phyloP scores from a whole-genome alignment of 1,139 yeast species.

The Martiniozyma asiatica region DNA sequence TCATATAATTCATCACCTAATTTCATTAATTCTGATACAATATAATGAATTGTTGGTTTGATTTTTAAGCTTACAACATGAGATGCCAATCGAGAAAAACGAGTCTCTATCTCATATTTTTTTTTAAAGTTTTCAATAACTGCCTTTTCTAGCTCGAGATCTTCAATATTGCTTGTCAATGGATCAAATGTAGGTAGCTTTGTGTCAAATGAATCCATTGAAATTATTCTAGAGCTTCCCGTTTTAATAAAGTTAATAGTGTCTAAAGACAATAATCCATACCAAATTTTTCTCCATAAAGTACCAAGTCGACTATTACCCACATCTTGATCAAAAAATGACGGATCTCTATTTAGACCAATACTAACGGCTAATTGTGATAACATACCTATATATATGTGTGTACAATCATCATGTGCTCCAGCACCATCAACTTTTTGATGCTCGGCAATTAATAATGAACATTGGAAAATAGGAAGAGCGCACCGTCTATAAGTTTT shows the following conservation, averaged over 20 bases:
- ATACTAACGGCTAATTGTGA: constrained; percentile 37
- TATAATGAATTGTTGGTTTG: constrained; percentile 10
- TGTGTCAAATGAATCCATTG: constrained; percentile 28
- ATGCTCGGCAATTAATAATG: constrained; percentile 33
- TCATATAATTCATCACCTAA: constrained; percentile 11
- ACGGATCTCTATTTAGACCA: constrained; percentile 44
- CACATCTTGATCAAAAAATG: constrained; percentile 18
- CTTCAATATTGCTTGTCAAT: constrained; percentile 14
- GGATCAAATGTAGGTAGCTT: constrained; percentile 23
- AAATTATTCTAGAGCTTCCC: constrained; percentile 30
- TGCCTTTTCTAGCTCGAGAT: constrained; percentile 17
- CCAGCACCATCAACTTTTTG: constrained; percentile 30
- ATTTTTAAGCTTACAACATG: constrained; percentile 14
- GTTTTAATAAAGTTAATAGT: constrained; percentile 25
- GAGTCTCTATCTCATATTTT: constrained; percentile 10
- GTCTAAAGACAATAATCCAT: constrained; percentile 30
- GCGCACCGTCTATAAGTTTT: constrained; percentile 35
- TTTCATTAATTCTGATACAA: constrained; percentile 9
- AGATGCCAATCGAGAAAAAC: constrained; percentile 11
- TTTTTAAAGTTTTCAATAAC: constrained; percentile 14
- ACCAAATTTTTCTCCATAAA: constrained; percentile 44
- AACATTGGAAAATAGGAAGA: constrained; percentile 38
- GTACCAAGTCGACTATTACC: constrained; percentile 22
- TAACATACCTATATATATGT: constrained; percentile 32
- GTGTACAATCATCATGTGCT: constrained; percentile 30